Base-by-base conservation (phyloP, 176 grass and related monocot species). In the Carex pumila region DNA sequence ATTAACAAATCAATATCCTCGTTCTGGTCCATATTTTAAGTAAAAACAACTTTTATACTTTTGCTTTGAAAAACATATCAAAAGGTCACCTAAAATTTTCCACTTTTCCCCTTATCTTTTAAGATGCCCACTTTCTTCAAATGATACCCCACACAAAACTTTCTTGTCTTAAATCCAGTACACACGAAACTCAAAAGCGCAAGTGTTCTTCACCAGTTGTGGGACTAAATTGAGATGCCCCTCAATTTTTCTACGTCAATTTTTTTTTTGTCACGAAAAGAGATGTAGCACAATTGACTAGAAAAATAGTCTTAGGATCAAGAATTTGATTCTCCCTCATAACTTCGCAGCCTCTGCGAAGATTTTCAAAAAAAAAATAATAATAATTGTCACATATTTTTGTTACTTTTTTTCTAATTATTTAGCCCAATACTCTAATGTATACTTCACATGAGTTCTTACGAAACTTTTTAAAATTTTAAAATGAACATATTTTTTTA, bases 51-150 rank as follows among this genome's bases (percentile, higher is more conserved):
- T 83, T 83, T 83, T 83, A 83, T 53, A 8, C 61, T 83, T 83
- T 83, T 83, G 61, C 80, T 83, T 83, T 83, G 80, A 43, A 83
- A 83, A 83, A 83, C n/a, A 83, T 67, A 68, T 83, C 12, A 83
- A 83, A 83, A 83, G 80, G 32, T 17, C 63, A 83, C 39, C 43
- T 21, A 83, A 83, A 83, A 59, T 19, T 83, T 83, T 83, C 22
- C 43, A 25, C 80, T 82, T 81, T 81, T 83, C 63, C 12, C 21
- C 57, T 83, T 39, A 45, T 65, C 63, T 83, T 83, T 65, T 50
- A 53, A 83, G 80, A 83, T 83, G 61, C 80, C 19, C 43, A 67
- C 57, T 66, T 83, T 83, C 56, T 62, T 43, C 18, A 82, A 62
- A 82, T 41, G 34, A 60, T 34, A 39, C 34, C 57, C 79, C 59